Evolutionary conservation across 2,329 filamentous ascomycete genomes (phyloP), one percentile per base, ranked within the genome.

Genomic region (Ophiobolus disseminans): DNA sequence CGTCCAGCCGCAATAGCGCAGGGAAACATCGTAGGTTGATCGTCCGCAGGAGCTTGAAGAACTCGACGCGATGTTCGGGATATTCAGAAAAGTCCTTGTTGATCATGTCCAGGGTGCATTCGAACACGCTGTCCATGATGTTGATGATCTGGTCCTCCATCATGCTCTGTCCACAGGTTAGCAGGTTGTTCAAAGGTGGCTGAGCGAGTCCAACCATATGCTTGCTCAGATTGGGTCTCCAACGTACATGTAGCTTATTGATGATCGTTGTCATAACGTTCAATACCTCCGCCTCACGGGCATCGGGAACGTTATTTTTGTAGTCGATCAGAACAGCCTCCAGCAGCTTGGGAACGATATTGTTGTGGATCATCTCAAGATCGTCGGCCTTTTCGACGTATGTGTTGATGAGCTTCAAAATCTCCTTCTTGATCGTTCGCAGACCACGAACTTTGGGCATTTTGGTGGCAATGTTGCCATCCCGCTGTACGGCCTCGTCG

Each of bases 31-130:
- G 91, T 38, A 97, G 79, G 75, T 99, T 99, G 77, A 99, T 97
- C 11, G 93, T 90, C 61, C 95, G 85, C 28, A 99, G 82, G 19
- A 99, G 84, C 75, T 96, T 97, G 83, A 99, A 99, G 76, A 99
- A 99, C 74, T 97, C 93, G n/a, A 99, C 94, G 48, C 95, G 89
- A 72, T 99, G 94, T 74, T 99, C 94, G 0, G 94, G 94, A 74
- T 96, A 99, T 72, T 99, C 94, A 37, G 95, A 97, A 76, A 99
- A 99, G 75, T 99, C 94, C 78, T 99, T 99, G 84, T 97, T 99
- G 78, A 99, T 99, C 94, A 99, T 99, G 67, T 96, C 91, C 47
- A 99, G 81, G 3, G 94, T 99, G 79, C 93, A 97, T 75, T 97
- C 93, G 66, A 99, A 99, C 20, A 99, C 91, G 61, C 93, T 95